phyloP scores from a whole-genome alignment of 306 rosid species.

The Glycine soja region DNA sequence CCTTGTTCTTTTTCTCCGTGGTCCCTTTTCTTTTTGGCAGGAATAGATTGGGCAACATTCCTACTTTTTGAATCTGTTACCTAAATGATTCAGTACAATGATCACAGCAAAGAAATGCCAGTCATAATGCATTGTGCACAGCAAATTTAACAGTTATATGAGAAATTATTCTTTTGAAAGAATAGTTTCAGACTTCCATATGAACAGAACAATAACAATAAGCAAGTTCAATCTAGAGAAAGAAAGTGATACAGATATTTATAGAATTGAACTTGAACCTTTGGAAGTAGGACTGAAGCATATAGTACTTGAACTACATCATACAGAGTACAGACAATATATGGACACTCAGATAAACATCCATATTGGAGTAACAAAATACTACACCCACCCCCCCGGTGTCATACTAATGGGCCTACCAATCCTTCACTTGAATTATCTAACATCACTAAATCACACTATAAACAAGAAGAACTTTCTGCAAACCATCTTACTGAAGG shows the following conservation, averaged over 20 bases:
- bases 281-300: constrained; percentile 17
- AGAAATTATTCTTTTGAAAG: constrained; percentile 46
- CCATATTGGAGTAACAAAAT: constrained; percentile 13
- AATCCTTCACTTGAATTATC: neutral
- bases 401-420: constrained; percentile 14
- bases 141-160: constrained; percentile 20
- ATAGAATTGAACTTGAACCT: constrained; percentile 21
- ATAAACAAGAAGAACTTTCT: too few species aligned
- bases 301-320: neutral
- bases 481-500: too few species aligned
- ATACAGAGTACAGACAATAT: too few species aligned
- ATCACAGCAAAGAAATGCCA: constrained; percentile 37
- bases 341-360: neutral
- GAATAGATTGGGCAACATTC: constrained; percentile 72
- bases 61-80: constrained; percentile 61
- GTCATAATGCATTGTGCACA: neutral
- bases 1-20: constrained; percentile 67
- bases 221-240: constrained; percentile 10
- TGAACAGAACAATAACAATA: constrained; percentile 31
- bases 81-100: constrained; percentile 48
- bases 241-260: constrained; percentile 11
- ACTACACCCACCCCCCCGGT: constrained; percentile 5
- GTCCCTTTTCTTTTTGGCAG: constrained; percentile 68
- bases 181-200: constrained; percentile 17
- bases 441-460: too few species aligned